phyloP scores from a whole-genome alignment of 2,329 filamentous ascomycete genomes.

The Blumeriella jaapii region DNA sequence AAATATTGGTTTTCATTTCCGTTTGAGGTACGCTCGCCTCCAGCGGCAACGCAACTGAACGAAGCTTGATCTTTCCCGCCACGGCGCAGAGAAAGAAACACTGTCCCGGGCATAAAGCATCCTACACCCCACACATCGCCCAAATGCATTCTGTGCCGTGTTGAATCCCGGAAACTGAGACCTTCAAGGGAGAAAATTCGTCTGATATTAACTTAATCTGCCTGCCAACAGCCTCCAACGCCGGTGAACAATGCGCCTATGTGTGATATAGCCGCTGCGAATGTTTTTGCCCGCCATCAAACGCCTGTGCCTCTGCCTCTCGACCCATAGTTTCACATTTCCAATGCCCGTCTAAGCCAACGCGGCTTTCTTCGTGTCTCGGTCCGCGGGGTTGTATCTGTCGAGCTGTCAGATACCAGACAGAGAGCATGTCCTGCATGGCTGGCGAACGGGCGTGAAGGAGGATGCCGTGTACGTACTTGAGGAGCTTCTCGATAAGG shows the following conservation, averaged over 20 bases:
- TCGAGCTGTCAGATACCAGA: slow-evolving; percentile 11
- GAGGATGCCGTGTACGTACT: slow-evolving; percentile 40
- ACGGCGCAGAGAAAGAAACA: too few species aligned
- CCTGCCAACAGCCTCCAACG: background rate
- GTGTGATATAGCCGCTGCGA: slow-evolving; percentile 13
- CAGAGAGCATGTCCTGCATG: background rate
- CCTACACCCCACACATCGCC: too few species aligned
- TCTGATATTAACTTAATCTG: slow-evolving; percentile 15
- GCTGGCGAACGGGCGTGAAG: background rate
- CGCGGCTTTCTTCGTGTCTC: slow-evolving; percentile 32
- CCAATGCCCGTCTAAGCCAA: slow-evolving; percentile 17
- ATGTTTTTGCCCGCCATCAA: slow-evolving; percentile 8
- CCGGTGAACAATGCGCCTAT: slow-evolving; percentile 18
- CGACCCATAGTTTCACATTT: too few species aligned
- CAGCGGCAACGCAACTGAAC: too few species aligned
- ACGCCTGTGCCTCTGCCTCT: slow-evolving; percentile 16
- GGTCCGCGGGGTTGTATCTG: slow-evolving; percentile 38
- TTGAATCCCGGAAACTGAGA: too few species aligned
- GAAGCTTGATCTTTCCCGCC: too few species aligned
- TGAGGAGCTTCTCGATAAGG: slow-evolving; percentile 93
- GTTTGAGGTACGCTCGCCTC: too few species aligned
- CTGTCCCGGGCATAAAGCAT: too few species aligned
- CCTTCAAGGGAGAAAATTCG: too few species aligned
- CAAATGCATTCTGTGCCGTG: too few species aligned
- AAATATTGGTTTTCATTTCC: too few species aligned